phyloP scores from a whole-genome alignment of 2,329 filamentous ascomycete genomes.

The Drechslerella coelobrocha region DNA sequence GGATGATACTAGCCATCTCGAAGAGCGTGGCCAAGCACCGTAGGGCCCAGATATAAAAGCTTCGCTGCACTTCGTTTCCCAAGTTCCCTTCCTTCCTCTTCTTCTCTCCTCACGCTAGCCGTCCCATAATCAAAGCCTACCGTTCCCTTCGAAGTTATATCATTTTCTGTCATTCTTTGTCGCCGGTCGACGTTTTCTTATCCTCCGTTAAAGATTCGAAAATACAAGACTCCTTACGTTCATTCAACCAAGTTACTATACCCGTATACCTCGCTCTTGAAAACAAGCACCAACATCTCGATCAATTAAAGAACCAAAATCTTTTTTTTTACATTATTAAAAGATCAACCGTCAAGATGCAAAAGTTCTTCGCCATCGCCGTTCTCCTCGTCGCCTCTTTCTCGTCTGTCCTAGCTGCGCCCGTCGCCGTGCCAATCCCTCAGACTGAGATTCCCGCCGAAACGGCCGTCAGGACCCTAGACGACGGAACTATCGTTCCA shows the following conservation, averaged over 20 bases:
- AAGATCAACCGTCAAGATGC: constrained; percentile 33
- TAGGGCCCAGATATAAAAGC: constrained; percentile 33
- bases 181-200: constrained; percentile 48
- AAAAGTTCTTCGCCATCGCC: constrained; percentile 48
- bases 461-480: constrained; percentile 34
- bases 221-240: constrained; percentile 9
- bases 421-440: constrained; percentile 17
- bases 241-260: constrained; percentile 8
- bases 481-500: constrained; percentile 42
- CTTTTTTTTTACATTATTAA: no score
- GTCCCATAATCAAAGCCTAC: constrained; percentile 42
- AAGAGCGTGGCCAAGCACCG: no score
- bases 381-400: constrained; percentile 42
- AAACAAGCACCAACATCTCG: background rate
- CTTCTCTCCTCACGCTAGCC: constrained; percentile 49
- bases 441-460: constrained; percentile 31
- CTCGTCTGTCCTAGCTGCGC: constrained; percentile 38
- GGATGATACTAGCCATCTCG: no score
- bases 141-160: constrained; percentile 41
- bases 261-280: background rate
- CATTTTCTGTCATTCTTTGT: constrained; percentile 30
- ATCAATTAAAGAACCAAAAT: no score
- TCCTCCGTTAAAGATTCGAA: constrained; percentile 24
- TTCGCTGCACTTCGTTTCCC: constrained; percentile 1
- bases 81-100: constrained; percentile 4